phyloP scores from a whole-genome alignment of 2,329 filamentous ascomycete species.

The Allantophomopsis lycopodina region DNA sequence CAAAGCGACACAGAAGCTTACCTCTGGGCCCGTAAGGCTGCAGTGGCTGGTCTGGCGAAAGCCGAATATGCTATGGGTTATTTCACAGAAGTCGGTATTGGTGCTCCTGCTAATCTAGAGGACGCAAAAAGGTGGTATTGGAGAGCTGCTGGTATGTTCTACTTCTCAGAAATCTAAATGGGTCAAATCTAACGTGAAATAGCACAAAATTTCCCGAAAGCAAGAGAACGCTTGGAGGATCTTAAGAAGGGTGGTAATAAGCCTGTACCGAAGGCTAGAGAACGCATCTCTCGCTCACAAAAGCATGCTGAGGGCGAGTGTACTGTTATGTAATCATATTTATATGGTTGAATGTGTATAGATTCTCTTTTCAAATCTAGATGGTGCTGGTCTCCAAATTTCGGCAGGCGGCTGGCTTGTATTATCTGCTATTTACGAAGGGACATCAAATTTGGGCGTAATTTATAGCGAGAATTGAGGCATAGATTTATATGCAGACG shows the following conservation, averaged over 20 bases:
- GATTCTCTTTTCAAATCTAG: neutral
- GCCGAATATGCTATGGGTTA: constrained; percentile 98
- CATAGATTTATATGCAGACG: no score
- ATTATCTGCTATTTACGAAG: no score
- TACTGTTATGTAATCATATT: constrained; percentile 53
- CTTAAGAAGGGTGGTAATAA: constrained; percentile 69
- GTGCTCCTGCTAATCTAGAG: constrained; percentile 71
- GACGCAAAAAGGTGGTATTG: constrained; percentile 98
- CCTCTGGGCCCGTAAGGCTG: constrained; percentile 91
- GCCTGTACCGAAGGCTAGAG: constrained; percentile 54
- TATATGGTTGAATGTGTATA: neutral
- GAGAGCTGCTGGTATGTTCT: constrained; percentile 76
- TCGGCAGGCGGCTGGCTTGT: no score
- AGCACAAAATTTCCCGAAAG: constrained; percentile 94
- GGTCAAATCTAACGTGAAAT: constrained; percentile 43
- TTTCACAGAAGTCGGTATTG: constrained; percentile 91
- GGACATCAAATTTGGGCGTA: no score
- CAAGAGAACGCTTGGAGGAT: constrained; percentile 83
- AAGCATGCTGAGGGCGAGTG: constrained; percentile 86
- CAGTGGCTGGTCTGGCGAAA: constrained; percentile 75
- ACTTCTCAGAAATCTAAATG: neutral
- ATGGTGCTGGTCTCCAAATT: no score
- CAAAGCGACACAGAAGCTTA: constrained; percentile 96
- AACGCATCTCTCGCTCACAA: constrained; percentile 69
- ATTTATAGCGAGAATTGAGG: no score